These are phyloP conservation scores for Boeremia lycopersici DNA, from an alignment of 2,329 filamentous ascomycete species.

Conservation along the genomic window DNA sequence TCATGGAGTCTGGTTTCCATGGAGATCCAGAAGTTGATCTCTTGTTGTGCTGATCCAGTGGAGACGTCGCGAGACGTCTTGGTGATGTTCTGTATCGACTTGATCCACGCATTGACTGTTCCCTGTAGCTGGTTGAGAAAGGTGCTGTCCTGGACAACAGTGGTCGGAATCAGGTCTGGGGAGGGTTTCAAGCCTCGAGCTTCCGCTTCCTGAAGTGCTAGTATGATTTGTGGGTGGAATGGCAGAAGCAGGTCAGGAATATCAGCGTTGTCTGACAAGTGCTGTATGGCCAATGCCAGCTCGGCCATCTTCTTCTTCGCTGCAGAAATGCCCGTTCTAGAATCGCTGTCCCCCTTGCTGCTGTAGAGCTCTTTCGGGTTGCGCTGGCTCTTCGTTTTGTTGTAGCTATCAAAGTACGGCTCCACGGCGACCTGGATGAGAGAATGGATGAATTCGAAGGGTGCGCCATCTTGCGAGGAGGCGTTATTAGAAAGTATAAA, in stretches of 20 bases:
- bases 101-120: conserved; percentile 97
- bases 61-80: conserved; percentile 87
- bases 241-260: conserved; percentile 90
- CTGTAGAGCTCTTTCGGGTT: conserved; percentile 60
- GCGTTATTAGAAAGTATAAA: conserved; percentile 71
- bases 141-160: conserved; percentile 82
- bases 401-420: conserved; percentile 96
- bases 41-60: conserved; percentile 83
- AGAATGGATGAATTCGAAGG: conserved; percentile 91
- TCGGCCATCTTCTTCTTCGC: conserved; percentile 97
- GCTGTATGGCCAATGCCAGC: conserved; percentile 84
- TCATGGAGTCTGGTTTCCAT: conserved; percentile 94
- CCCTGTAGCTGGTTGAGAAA: conserved; percentile 94
- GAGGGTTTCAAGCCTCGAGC: conserved; percentile 70
- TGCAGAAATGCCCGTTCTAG: conserved; percentile 93
- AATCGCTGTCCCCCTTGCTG: conserved; percentile 81
- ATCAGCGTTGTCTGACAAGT: conserved; percentile 96
- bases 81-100: conserved; percentile 95
- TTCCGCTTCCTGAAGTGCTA: conserved; percentile 78
- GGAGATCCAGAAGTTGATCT: conserved; percentile 98
- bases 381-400: conserved; percentile 74
- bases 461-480: conserved; percentile 76
- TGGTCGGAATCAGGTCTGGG: conserved; percentile 76
- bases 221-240: conserved; percentile 87
- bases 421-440: conserved; percentile 89